Evolutionary conservation across 305 asterid species (phyloP).

Genomic region (Galium porrigens): DNA sequence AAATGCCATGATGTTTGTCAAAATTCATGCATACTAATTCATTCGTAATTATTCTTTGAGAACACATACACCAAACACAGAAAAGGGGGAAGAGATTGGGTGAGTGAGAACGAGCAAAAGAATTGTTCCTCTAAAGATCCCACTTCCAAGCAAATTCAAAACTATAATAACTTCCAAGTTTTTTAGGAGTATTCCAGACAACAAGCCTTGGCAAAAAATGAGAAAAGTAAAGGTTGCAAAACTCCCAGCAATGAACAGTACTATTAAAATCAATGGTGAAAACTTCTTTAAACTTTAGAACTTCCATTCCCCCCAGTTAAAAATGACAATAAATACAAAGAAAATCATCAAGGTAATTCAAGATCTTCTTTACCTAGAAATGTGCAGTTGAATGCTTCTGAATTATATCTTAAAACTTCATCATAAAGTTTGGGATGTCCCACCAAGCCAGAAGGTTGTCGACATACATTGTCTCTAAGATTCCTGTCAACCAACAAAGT

Average conservation of each 20-base stretch:
- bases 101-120: not conserved
- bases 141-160: not conserved
- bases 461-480: conserved; percentile 52
- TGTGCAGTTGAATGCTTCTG: conserved; percentile 46
- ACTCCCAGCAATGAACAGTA: not conserved
- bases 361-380: conserved; percentile 55
- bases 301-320: not conserved
- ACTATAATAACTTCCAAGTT: not conserved
- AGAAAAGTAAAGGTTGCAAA: not conserved
- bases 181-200: not conserved
- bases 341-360: conserved; percentile 10
- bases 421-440: conserved; percentile 45
- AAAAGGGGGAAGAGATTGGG: not conserved
- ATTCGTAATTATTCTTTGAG: not conserved
- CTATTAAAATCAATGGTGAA: not conserved
- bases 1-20: not conserved
- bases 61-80: not conserved
- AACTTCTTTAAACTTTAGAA: not conserved
- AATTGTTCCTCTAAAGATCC: not conserved
- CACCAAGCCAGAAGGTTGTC: conserved; percentile 26
- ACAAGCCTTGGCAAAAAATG: not conserved
- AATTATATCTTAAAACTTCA: conserved; percentile 55
- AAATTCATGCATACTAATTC: not conserved
- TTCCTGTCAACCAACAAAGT: conserved; percentile 40
- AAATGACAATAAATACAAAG: not conserved